Conservation (phyloP, 2,329 filamentous ascomycete species). For the Salinomyces thailandicus region DNA sequence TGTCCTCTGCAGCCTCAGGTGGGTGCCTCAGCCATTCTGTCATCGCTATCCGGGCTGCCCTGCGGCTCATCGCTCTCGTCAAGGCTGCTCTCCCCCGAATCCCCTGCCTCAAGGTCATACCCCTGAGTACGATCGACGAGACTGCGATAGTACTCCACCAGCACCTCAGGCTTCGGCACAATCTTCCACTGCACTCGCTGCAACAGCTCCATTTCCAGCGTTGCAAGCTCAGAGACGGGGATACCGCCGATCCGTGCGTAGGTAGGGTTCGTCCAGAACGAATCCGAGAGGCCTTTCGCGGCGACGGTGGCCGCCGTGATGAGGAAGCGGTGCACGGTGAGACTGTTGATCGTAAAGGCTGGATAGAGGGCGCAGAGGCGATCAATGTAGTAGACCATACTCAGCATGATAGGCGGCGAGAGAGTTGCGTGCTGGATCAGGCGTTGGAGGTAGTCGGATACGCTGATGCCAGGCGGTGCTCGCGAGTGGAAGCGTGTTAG, state of each 20-base stretch:
- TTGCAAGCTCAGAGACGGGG: slow-evolving; percentile 75
- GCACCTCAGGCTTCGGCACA: slow-evolving; percentile 83
- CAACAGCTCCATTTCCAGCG: slow-evolving; percentile 87
- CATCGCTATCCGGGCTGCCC: slow-evolving; percentile 2
- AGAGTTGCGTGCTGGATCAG: slow-evolving; percentile 89
- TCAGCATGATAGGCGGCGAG: slow-evolving; percentile 84
- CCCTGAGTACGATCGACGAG: slow-evolving; percentile 60
- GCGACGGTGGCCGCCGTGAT: slow-evolving; percentile 94
- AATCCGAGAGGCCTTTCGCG: slow-evolving; percentile 89
- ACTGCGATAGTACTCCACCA: slow-evolving; percentile 87
- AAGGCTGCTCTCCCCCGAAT: slow-evolving; percentile 10
- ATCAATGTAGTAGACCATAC: slow-evolving; percentile 99
- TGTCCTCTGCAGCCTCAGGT: too few relatives aligned
- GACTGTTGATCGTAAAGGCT: slow-evolving; percentile 88
- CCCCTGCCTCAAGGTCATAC: slow-evolving; percentile 40
- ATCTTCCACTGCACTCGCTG: slow-evolving; percentile 93
- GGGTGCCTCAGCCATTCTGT: slow-evolving; percentile 4
- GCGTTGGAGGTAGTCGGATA: slow-evolving; percentile 84
- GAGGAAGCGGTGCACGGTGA: slow-evolving; percentile 93
- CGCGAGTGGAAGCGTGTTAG: slow-evolving; percentile 84
- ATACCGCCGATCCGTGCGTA: slow-evolving; percentile 93
- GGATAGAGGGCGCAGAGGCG: slow-evolving; percentile 83
- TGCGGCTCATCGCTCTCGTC: slow-evolving; percentile 8
- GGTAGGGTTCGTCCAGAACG: slow-evolving; percentile 96
- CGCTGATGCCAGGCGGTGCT: slow-evolving; percentile 81